Percentiles rank a stretch among this genome's conserved stretches.
Conservation (phyloP, 2,329 filamentous ascomycete genomes). For the Colletotrichum eremochloae region DNA sequence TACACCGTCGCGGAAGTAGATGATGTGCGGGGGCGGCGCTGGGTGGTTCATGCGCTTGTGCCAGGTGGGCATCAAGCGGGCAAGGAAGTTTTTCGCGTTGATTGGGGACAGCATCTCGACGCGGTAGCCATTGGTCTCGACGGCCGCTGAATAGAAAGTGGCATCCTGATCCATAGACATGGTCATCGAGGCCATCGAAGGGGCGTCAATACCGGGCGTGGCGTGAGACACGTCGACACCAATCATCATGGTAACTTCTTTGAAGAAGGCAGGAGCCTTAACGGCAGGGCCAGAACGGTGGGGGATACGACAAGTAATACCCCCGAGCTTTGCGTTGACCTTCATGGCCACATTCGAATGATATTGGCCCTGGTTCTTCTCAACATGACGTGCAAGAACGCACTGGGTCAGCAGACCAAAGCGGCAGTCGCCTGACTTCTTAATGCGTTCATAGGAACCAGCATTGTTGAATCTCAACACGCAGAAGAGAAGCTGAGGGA, state of each 20-base stretch:
- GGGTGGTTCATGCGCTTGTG: constrained; percentile 61
- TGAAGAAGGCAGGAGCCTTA: constrained; percentile 55
- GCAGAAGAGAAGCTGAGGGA: constrained; percentile 84
- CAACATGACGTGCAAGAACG: constrained; percentile 78
- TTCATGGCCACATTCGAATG: constrained; percentile 97
- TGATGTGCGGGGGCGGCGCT: constrained; percentile 75
- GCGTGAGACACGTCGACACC: constrained; percentile 93
- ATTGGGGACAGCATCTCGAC: constrained; percentile 80
- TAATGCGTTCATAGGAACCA: constrained; percentile 84
- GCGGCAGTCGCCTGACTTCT: constrained; percentile 89
- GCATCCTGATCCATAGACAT: constrained; percentile 80
- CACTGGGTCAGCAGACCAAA: constrained; percentile 89
- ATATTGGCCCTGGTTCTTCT: constrained; percentile 82
- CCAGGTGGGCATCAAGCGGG: constrained; percentile 76
- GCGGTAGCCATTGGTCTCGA: constrained; percentile 86
- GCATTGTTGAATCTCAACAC: constrained; percentile 80
- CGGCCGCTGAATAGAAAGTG: constrained; percentile 82
- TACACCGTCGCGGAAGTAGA: constrained; percentile 95
- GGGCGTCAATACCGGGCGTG: constrained; percentile 72
- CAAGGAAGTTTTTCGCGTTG: constrained; percentile 77
- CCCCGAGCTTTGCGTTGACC: constrained; percentile 95
- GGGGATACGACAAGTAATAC: constrained; percentile 71
- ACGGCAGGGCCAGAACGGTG: constrained; percentile 42
- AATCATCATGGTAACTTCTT: constrained; percentile 68
- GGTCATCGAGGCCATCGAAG: constrained; percentile 90